A percentile compares a stretch with the other conserved stretches of the same genome.
phyloP scores from a whole-genome alignment of 1,139 yeast genomes.

The Candida sojae region DNA sequence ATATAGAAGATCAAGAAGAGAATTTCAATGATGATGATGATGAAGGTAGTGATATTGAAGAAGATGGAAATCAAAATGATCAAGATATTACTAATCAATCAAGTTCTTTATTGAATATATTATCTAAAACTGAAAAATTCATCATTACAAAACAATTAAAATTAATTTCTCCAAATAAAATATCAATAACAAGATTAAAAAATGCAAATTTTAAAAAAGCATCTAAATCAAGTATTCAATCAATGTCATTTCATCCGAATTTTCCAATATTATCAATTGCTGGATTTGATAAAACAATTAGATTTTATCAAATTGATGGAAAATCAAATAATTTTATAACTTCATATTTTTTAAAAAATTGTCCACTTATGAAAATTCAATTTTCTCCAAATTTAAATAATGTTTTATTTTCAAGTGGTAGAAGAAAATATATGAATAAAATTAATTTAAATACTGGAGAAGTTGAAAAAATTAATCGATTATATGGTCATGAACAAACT shows the following conservation, averaged over 20 bases:
- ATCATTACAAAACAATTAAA: constrained; percentile 50
- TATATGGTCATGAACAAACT: constrained; percentile 87
- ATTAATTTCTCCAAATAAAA: constrained; percentile 66
- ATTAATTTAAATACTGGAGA: constrained; percentile 83
- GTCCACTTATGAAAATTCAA: constrained; percentile 77
- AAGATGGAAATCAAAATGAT: constrained; percentile 28
- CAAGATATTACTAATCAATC: constrained; percentile 5
- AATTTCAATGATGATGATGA: constrained; percentile 21
- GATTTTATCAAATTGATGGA: constrained; percentile 93
- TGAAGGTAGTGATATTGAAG: constrained; percentile 36
- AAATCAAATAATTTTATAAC: constrained; percentile 78
- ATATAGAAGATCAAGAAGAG: constrained; percentile 25
- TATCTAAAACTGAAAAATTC: constrained; percentile 61
- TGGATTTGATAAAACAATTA: constrained; percentile 86
- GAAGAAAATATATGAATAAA: constrained; percentile 87
- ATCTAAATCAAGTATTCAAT: constrained; percentile 79
- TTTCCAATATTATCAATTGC: constrained; percentile 86
- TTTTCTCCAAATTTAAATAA: constrained; percentile 50
- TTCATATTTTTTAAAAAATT: constrained; percentile 72
- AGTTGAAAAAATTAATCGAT: constrained; percentile 80
- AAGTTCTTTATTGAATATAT: constrained; percentile 38
- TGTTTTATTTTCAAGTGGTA: constrained; percentile 78
- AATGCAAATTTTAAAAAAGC: constrained; percentile 79
- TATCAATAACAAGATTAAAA: constrained; percentile 76
- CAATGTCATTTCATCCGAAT: constrained; percentile 79